A percentile compares a stretch with the other conserved stretches of the same genome.
These are phyloP conservation scores for Plasmodium coatneyi DNA, from an alignment of 169 alveolate species.

Conservation along the genomic window DNA sequence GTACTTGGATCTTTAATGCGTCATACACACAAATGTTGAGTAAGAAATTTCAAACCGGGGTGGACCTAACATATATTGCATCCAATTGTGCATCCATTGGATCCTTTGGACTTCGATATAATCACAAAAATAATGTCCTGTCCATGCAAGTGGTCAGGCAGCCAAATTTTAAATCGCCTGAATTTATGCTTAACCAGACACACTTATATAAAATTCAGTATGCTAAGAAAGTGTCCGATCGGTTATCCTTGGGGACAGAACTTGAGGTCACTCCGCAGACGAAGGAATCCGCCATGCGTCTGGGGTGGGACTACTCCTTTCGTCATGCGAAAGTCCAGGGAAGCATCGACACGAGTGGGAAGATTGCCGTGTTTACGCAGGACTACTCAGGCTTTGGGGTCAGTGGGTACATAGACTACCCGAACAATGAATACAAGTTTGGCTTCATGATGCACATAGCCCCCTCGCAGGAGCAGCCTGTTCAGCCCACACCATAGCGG, in stretches of 20 bases:
- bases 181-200: slow-evolving; percentile 81
- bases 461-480: slow-evolving; percentile 85
- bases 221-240: slow-evolving; percentile 86
- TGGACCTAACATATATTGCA: slow-evolving; percentile 90
- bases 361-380: slow-evolving; percentile 90
- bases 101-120: slow-evolving; percentile 89
- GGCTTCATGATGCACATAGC: slow-evolving; percentile 94
- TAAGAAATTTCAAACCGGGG: slow-evolving; percentile 89
- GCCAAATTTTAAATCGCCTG: slow-evolving; percentile 89
- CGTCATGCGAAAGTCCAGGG: slow-evolving; percentile 95
- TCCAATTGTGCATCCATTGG: slow-evolving; percentile 92
- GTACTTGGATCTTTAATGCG: slow-evolving; percentile 90
- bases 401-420: slow-evolving; percentile 91
- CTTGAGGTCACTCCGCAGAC: slow-evolving; percentile 87
- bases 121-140: slow-evolving; percentile 82
- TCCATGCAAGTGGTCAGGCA: slow-evolving; percentile 85
- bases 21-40: slow-evolving; percentile 88
- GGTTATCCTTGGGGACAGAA: slow-evolving; percentile 92
- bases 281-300: slow-evolving; percentile 84
- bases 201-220: slow-evolving; percentile 85
- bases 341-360: slow-evolving; percentile 90
- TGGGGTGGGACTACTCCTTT: slow-evolving; percentile 93
- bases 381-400: slow-evolving; percentile 91
- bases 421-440: slow-evolving; percentile 89
- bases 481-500: neutral